Evolutionary conservation across 768 basidiomycete species (phyloP), one percentile per base, ranked within the genome.

Genomic region (Mycena latifolia): DNA sequence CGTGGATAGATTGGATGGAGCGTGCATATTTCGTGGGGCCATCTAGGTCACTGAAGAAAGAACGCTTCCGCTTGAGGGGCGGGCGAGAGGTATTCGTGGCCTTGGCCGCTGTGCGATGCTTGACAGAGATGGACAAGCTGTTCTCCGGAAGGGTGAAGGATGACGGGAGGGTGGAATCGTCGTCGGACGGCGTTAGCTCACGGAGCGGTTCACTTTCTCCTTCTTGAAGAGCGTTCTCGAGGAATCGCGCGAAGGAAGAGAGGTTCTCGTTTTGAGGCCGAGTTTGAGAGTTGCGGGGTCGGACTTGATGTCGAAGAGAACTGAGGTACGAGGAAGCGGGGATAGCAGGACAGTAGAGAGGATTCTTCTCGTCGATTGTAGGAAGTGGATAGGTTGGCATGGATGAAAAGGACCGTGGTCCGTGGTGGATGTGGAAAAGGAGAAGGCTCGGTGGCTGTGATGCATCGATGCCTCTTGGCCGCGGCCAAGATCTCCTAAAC

Each of bases 291-390:
- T 72, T 58, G 20, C 57, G 64, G 60, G 57, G 71, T 72, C 53
- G 66, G 58, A 69, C 62, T 63, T 72, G 71, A 37, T 73, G 77
- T 20, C 82, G 83, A 27, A 89, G 74, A 55, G 77, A 80, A 56
- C 81, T 74, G 61, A 88, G 76, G 72, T 84, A 89, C 29, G 78
- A 73, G 53, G 79, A 74, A 15, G 86, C 83, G 55, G 85, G 75
- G 12, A 88, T 63, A 24, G 79, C 70, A 17, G 88, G 87, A 65
- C 88, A 89, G 75, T 89, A 89, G 47, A 85, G 78, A 6, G 88
- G 88, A 61, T 89, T 89, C 29, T 84, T 76, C 20, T 80, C 72
- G 75, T 89, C 86, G 28, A 85, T 72, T 18, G 80, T 61, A 43
- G 85, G 86, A 63, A 61, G 46, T 39, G 67, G 37, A 55, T 55